These are phyloP conservation scores for Pelargonium cotyledonis DNA, from an alignment of 441 rosid species.

Conservation along the genomic window DNA sequence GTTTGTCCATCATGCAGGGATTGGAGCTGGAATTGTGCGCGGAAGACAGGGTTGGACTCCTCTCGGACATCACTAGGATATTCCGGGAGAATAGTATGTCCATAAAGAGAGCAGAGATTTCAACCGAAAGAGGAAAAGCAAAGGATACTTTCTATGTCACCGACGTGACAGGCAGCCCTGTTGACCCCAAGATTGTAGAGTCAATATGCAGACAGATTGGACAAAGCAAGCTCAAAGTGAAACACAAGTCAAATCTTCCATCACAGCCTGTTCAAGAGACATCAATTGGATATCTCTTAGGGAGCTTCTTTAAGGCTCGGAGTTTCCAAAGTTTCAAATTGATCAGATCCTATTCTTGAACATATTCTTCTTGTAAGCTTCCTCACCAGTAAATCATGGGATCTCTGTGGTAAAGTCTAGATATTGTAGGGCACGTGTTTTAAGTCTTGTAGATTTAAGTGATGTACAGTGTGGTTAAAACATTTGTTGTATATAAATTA, in stretches of 20 bases:
- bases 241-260: constrained; percentile 34
- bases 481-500: no score
- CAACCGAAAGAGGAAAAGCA: constrained; percentile 60
- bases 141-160: constrained; percentile 73
- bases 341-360: constrained; percentile 46
- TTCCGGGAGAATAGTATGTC: constrained; percentile 77
- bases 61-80: constrained; percentile 78
- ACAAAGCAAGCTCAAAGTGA: constrained; percentile 45
- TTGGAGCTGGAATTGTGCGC: constrained; percentile 69
- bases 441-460: no score
- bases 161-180: constrained; percentile 64
- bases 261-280: constrained; percentile 48
- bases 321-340: constrained; percentile 49
- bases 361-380: constrained; percentile 5
- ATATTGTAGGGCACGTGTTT: background rate
- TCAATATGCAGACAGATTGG: constrained; percentile 62
- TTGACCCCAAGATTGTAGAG: constrained; percentile 54
- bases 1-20: constrained; percentile 38
- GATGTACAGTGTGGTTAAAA: no score
- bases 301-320: constrained; percentile 60
- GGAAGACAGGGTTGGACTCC: constrained; percentile 74
- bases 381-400: background rate
- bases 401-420: background rate
- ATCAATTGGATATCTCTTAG: constrained; percentile 46
- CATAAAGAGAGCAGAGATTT: constrained; percentile 74